Conservation (phyloP, 176 grass and related monocot genomes). For the Poa pratensis region DNA sequence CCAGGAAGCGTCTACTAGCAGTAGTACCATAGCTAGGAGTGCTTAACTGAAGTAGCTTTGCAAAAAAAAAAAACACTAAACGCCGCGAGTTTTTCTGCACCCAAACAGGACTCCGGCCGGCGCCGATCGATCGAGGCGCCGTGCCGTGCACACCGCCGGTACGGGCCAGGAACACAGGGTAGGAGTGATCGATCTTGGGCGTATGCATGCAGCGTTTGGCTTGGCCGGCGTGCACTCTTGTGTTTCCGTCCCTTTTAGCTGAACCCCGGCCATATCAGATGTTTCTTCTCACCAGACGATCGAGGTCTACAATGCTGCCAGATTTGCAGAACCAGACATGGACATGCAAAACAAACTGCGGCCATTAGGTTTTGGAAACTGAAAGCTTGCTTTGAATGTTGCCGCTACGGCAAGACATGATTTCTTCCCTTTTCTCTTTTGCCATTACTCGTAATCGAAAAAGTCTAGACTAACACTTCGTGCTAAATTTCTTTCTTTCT, state of each 20-base stretch:
- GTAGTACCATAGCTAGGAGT: background rate
- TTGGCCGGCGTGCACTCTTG: conserved; percentile 33
- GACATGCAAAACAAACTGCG: background rate
- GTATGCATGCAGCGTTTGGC: background rate
- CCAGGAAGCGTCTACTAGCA: background rate
- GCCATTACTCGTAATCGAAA: background rate
- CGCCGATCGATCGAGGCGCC: too few species aligned
- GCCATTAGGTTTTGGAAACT: background rate
- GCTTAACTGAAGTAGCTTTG: background rate
- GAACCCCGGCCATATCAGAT: background rate
- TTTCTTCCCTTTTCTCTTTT: background rate
- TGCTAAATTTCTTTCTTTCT: background rate
- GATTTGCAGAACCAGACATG: background rate
- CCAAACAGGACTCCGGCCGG: background rate
- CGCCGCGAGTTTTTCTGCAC: background rate
- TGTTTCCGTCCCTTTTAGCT: conserved; percentile 2
- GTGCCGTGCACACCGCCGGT: conserved; percentile 13
- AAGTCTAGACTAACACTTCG: background rate
- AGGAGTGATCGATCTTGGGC: background rate
- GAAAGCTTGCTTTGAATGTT: background rate
- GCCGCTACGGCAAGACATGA: background rate
- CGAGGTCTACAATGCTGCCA: background rate
- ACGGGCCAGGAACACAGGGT: background rate
- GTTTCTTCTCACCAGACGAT: background rate
- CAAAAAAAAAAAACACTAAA: background rate